Conservation (phyloP, 1,139 yeast genomes). For the Protomyces inundatus region DNA sequence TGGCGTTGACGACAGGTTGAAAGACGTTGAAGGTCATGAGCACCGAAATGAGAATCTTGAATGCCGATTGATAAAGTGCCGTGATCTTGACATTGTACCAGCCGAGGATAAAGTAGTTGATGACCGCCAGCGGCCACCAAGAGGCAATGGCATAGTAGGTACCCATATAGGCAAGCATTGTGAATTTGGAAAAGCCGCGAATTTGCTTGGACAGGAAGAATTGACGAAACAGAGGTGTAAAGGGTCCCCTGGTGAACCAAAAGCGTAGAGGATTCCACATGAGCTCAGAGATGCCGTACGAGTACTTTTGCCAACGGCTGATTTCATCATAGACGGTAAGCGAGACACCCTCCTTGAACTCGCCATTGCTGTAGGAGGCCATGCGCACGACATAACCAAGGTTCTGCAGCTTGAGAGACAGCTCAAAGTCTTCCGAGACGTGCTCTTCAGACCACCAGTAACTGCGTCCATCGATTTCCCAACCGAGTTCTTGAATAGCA, state of each 20-base stretch:
- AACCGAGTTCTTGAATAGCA: conserved; percentile 30
- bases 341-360: conserved; percentile 31
- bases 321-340: conserved; percentile 31
- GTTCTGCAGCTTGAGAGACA: conserved; percentile 30
- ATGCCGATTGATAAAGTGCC: conserved; percentile 29
- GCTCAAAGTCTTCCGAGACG: conserved; percentile 31
- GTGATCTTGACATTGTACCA: conserved; percentile 30
- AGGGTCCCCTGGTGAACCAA: conserved; percentile 28
- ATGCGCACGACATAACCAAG: conserved; percentile 28
- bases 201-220: conserved; percentile 27
- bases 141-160: conserved; percentile 31
- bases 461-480: conserved; percentile 28
- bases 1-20: conserved; percentile 29
- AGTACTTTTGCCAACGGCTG: conserved; percentile 32
- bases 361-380: conserved; percentile 29
- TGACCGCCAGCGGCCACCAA: conserved; percentile 28
- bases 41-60: conserved; percentile 28
- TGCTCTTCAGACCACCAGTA: conserved; percentile 31
- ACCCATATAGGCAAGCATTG: conserved; percentile 31
- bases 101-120: conserved; percentile 30
- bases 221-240: conserved; percentile 30
- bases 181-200: conserved; percentile 30
- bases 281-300: conserved; percentile 30
- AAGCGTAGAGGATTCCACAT: conserved; percentile 29
- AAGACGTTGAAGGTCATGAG: conserved; percentile 30